Base-by-base conservation (phyloP, 2,329 filamentous ascomycete species). In the Sphaerulina musiva region DNA sequence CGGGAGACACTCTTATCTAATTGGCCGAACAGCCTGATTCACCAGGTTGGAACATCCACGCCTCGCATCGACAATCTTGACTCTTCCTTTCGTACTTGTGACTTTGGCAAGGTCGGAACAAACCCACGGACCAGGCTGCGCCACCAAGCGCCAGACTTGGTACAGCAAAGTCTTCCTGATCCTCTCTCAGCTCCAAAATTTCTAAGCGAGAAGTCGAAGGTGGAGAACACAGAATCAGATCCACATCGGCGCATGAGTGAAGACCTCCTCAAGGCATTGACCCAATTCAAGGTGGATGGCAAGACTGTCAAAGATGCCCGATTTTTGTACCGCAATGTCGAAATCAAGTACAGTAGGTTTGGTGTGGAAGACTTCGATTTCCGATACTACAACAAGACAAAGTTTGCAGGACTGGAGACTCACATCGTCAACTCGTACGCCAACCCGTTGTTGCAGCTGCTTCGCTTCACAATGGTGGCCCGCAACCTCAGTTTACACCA, bases 331-430 rank as follows among this genome's bases (percentile, higher is more conserved):
- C 85, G 87, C 60, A 91, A 90, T 64, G 87, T 96, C 9, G 92
- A 97, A 70, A 98, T 98, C 74, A 96, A 96, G 69, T 98, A 97
- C 75, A 96, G 92, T 77, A 95, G 90, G 68, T 98, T 96, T 70
- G 93, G 93, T 17, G 90, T 98, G n/a, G 92, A 97, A 66, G 95
- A 98, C 70, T 98, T 98, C 69, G 93, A 98, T 70, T 98, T 98
- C 72, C 86, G 89, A 54, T 97, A 89, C 70, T 98, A 95, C 77
- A 98, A 98, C 72, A 90, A 88, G 68, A 97, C 95, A 1, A 78
- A 76, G 23, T 95, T 89, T 67, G 95, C 93, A 8, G 93, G 93
- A 0, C 76, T 98, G 39, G 92, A 98, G 70, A 98, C 89, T 44
- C 92, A 98, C 68, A 96, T 98, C 57, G 82, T 90, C 41, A 97